Base-by-base conservation (phyloP, 169 alveolate genomes). In the Eimeria tenella region DNA sequence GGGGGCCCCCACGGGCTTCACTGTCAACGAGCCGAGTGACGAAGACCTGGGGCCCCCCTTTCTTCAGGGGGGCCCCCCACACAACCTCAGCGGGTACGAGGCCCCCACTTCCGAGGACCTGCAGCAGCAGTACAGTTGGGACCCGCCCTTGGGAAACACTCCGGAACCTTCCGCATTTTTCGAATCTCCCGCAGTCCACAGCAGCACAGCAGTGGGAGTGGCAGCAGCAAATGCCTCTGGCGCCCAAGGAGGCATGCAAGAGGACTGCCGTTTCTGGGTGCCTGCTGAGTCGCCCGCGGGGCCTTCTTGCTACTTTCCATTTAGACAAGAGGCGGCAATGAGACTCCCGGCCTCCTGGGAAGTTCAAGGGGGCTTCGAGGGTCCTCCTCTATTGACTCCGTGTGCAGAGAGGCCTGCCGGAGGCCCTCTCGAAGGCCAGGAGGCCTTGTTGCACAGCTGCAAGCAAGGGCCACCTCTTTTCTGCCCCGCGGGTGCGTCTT, bases 21-120 rank as follows among this genome's bases (percentile, higher is more conserved):
- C 88, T 2, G 88, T 79, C 7, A 79, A 15, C n/a, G 88, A 50
- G 0, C 71, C 88, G n/a, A 79, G 88, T 55, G 88, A 79, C 52
- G 88, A 79, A 4, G 88, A 79, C 15, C 21, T 79, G 70, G 70
- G 88, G 71, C 88, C 88, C 49, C 88, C 88, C 11, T 79, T 79
- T 23, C 52, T 79, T 10, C 49, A 50, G 65, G 88, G 88, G 70
- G 84, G 58, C 84, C 84, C 84, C 11, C 15, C 42, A 3, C 84
- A 31, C 17, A 50, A 0, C 19, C 65, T 31, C 10, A 58, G 63
- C 63, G 86, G 86, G 31, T 75, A 42, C 52, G 70, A 11, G 4
- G 31, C n/a, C 71, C 88, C 88, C 6, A 19, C 88, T 42, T 49
- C 11, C 52, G 70, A 79, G n/a, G 19, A 17, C 50, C 15, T 52